These are phyloP conservation scores for Salmacisia buchloeana DNA, from an alignment of 1,284 basidiomycete genomes.

Conservation along the genomic window DNA sequence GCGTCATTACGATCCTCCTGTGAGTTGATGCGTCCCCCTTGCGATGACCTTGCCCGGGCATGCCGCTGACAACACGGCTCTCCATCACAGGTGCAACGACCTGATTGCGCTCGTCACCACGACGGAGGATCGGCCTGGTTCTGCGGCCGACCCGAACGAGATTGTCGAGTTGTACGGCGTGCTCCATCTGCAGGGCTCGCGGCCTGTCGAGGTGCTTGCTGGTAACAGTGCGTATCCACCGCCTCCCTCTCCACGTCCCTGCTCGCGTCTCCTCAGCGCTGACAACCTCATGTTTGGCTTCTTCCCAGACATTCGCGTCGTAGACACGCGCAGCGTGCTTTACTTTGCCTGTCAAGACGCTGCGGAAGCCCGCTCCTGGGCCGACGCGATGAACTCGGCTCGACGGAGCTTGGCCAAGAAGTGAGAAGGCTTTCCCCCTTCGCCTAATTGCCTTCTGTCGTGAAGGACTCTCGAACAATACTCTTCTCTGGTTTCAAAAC, in stretches of 20 bases:
- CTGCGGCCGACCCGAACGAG: not conserved
- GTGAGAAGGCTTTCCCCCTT: no score
- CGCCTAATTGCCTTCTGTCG: no score
- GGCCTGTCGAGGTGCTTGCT: constrained; percentile 15
- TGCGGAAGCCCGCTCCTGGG: constrained; percentile 30
- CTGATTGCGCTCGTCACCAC: constrained; percentile 44
- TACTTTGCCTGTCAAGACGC: constrained; percentile 27
- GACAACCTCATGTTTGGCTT: constrained; percentile 19
- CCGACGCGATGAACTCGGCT: constrained; percentile 20
- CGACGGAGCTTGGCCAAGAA: no score
- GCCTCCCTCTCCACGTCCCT: constrained; percentile 5
- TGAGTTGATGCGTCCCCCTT: no score
- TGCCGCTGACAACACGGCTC: no score
- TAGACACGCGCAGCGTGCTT: constrained; percentile 29
- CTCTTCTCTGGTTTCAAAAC: no score
- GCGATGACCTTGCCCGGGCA: no score
- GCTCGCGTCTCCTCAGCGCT: constrained; percentile 11
- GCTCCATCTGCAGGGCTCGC: not conserved
- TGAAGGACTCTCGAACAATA: no score
- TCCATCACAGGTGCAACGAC: constrained; percentile 81
- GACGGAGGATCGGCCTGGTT: constrained; percentile 5
- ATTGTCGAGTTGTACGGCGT: not conserved
- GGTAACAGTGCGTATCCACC: constrained; percentile 14
- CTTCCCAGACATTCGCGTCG: constrained; percentile 27
- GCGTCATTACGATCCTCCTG: constrained; percentile 57